phyloP scores from a whole-genome alignment of 371 early-diverging fungal species.

The Apophysomyces sp. region DNA sequence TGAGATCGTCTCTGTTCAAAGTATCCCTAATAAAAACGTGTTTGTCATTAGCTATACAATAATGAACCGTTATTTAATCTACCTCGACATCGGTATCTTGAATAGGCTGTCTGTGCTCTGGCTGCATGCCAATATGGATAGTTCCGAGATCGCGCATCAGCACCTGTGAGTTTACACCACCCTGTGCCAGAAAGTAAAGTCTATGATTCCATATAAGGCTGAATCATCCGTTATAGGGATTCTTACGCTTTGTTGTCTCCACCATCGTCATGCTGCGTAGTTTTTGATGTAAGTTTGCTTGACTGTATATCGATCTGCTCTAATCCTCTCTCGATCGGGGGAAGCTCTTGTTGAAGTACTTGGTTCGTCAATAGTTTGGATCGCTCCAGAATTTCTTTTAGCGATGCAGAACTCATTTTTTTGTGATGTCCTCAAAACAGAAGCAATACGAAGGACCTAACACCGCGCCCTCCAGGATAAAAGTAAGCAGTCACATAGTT shows the following conservation, averaged over 20 bases:
- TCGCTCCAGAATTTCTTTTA: conserved; percentile 36
- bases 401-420: conserved; percentile 12
- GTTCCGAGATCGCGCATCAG: conserved; percentile 44
- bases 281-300: conserved; percentile 22
- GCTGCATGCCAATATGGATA: conserved; percentile 35
- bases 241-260: conserved; percentile 38
- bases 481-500: not conserved
- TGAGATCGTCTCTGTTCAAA: conserved; percentile 25
- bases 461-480: not conserved
- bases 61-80: not conserved
- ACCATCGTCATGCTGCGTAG: conserved; percentile 15
- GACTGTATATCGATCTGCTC: conserved; percentile 41
- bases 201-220: conserved; percentile 11
- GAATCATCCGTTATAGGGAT: no score
- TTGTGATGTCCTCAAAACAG: not conserved
- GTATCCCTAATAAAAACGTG: conserved; percentile 17
- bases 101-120: conserved; percentile 40
- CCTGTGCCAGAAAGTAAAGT: conserved; percentile 46
- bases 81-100: conserved; percentile 47
- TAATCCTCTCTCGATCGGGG: conserved; percentile 39
- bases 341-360: conserved; percentile 31
- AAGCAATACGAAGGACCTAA: not conserved
- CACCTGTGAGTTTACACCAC: conserved; percentile 43
- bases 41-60: not conserved
- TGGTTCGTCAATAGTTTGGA: conserved; percentile 33